Conservation (phyloP, 495 filamentous ascomycete species). For the Haplographium delicatum region DNA sequence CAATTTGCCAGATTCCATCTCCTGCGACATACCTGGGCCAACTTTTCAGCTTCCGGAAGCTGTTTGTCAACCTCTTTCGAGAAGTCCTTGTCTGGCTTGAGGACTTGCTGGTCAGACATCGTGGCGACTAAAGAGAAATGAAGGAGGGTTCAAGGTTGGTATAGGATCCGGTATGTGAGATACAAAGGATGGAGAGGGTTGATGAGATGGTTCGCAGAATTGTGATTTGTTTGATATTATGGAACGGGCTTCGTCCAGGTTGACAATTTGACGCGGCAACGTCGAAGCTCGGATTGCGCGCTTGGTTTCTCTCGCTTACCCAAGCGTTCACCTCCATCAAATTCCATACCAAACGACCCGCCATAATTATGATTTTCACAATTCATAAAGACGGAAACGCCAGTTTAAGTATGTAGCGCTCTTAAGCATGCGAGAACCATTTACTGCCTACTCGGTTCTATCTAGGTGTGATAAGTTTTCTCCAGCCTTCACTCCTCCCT, state of each 20-base stretch:
- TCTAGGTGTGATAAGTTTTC: no score
- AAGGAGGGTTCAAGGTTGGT: background rate
- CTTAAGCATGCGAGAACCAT: no score
- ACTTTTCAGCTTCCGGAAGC: constrained; percentile 80
- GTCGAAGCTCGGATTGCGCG: background rate
- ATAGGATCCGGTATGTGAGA: constrained; percentile 4
- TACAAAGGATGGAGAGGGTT: background rate
- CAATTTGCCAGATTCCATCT: background rate
- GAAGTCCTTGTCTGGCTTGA: constrained; percentile 63
- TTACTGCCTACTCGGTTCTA: no score
- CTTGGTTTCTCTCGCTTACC: background rate
- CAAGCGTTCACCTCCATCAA: no score
- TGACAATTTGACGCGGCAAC: constrained; percentile 4
- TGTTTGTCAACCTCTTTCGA: constrained; percentile 88
- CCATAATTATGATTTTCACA: no score
- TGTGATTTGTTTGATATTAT: background rate
- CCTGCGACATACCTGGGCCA: constrained; percentile 64
- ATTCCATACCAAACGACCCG: no score
- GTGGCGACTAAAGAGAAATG: background rate
- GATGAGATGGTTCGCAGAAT: background rate
- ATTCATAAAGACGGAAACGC: no score
- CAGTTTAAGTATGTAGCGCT: no score
- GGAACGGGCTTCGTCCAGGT: background rate
- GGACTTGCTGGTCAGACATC: constrained; percentile 33
- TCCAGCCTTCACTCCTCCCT: no score